A percentile compares a stretch with the other conserved stretches of the same genome.
Evolutionary conservation across 768 basidiomycete genomes (phyloP).

Genomic region (Pleurotus pulmonarius): DNA sequence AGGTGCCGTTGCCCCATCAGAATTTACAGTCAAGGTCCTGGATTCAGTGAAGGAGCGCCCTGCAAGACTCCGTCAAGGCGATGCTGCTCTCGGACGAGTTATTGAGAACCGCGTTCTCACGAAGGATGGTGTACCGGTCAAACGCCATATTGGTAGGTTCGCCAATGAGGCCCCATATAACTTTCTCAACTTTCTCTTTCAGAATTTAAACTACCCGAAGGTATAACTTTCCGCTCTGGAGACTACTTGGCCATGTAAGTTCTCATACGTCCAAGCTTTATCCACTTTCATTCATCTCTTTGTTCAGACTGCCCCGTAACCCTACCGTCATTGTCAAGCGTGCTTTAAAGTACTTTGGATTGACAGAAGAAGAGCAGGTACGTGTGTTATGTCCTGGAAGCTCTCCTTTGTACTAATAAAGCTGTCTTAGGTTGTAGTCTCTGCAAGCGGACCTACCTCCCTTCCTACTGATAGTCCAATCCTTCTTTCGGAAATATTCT

Average conservation of each 20-base stretch:
- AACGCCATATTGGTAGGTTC: constrained; percentile 36
- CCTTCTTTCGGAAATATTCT: constrained; percentile 30
- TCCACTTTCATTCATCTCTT: background rate
- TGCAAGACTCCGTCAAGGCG: constrained; percentile 29
- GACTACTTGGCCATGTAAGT: constrained; percentile 45
- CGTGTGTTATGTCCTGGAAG: background rate
- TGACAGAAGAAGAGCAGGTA: constrained; percentile 37
- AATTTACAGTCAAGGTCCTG: constrained; percentile 26
- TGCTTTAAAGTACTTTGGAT: constrained; percentile 30
- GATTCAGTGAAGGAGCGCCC: constrained; percentile 30
- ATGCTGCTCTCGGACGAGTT: constrained; percentile 34
- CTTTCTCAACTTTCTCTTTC: background rate
- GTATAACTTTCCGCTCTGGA: constrained; percentile 34
- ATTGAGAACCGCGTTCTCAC: constrained; percentile 36
- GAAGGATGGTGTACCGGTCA: constrained; percentile 30
- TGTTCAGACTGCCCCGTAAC: constrained; percentile 33
- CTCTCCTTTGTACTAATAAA: background rate
- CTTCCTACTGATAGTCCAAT: constrained; percentile 36
- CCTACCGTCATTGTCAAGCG: constrained; percentile 33
- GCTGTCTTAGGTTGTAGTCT: constrained; percentile 26
- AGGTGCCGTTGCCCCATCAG: constrained; percentile 9
- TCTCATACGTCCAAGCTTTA: background rate
- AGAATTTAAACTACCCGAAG: constrained; percentile 39
- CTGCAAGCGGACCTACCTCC: constrained; percentile 32
- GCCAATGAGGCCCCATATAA: background rate